phyloP scores from a whole-genome alignment of 2,329 filamentous ascomycete species.

The Ramularia collo-cygni region DNA sequence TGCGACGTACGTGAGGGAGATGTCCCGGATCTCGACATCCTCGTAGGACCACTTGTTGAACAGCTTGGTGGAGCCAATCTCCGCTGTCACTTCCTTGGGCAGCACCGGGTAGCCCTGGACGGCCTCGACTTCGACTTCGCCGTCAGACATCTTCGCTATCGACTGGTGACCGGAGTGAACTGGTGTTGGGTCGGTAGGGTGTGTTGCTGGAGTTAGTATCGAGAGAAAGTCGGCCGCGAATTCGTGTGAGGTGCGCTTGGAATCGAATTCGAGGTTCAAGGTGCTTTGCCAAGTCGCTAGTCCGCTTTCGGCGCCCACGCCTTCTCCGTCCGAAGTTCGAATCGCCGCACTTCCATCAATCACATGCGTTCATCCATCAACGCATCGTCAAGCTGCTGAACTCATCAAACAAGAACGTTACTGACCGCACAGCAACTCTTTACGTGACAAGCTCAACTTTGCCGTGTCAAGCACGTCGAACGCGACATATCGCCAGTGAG shows the following conservation, averaged over 20 bases:
- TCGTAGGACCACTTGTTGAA: constrained; percentile 99
- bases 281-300: neutral
- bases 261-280: neutral
- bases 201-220: constrained; percentile 4
- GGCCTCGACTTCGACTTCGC: constrained; percentile 94
- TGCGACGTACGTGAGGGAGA: constrained; percentile 89
- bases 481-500: no score
- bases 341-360: no score
- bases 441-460: no score
- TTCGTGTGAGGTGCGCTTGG: neutral
- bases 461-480: no score
- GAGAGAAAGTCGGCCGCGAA: constrained; percentile 1
- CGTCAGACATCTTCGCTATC: constrained; percentile 74
- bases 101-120: constrained; percentile 70
- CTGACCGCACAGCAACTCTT: no score
- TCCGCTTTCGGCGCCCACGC: no score
- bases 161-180: neutral
- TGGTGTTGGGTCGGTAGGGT: neutral
- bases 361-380: no score
- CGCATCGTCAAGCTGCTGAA: no score
- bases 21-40: constrained; percentile 99
- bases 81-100: constrained; percentile 83
- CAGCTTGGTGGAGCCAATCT: constrained; percentile 89
- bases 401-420: no score
- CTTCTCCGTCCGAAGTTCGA: constrained; percentile 1